Evolutionary conservation across 1,284 basidiomycete genomes (phyloP).

Genomic region (Pterulicium gracile): DNA sequence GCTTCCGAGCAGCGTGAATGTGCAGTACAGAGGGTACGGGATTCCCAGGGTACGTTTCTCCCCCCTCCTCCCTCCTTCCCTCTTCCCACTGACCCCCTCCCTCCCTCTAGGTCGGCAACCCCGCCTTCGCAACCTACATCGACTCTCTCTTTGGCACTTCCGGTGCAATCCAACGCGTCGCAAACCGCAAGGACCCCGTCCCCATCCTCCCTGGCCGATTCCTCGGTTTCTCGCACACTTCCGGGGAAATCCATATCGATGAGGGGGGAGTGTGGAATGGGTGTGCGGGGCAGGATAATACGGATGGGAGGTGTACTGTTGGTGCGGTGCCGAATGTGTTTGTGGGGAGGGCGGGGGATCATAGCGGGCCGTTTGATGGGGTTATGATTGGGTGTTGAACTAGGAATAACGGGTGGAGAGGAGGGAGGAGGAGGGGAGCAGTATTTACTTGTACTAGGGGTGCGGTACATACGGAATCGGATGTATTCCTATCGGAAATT

Average conservation of each 20-base stretch:
- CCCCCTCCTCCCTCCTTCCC: background rate
- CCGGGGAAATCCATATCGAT: slow-evolving; percentile 49
- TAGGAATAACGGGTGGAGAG: background rate
- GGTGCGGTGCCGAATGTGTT: slow-evolving; percentile 46
- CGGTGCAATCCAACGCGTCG: background rate
- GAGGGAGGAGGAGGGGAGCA: background rate
- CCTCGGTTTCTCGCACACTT: slow-evolving; percentile 43
- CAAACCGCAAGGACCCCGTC: slow-evolving; percentile 23
- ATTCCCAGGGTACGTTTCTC: slow-evolving; percentile 38
- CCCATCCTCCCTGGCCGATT: slow-evolving; percentile 39
- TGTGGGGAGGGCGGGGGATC: slow-evolving; percentile 29
- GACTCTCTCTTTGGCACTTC: slow-evolving; percentile 27
- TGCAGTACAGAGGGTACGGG: slow-evolving; percentile 33
- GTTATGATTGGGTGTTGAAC: slow-evolving; percentile 33
- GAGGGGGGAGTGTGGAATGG: slow-evolving; percentile 32
- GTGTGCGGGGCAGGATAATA: slow-evolving; percentile 44
- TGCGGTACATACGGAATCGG: too few relatives aligned
- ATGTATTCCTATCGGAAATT: too few relatives aligned
- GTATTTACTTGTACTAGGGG: too few relatives aligned
- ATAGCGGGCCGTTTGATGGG: slow-evolving; percentile 49
- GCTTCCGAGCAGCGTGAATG: slow-evolving; percentile 19
- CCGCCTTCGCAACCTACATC: slow-evolving; percentile 46
- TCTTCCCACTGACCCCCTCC: background rate
- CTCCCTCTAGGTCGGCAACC: slow-evolving; percentile 41
- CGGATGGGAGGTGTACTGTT: slow-evolving; percentile 34